Evolutionary conservation across 2,329 filamentous ascomycete species (phyloP).

Genomic region (Pyricularia sp.): DNA sequence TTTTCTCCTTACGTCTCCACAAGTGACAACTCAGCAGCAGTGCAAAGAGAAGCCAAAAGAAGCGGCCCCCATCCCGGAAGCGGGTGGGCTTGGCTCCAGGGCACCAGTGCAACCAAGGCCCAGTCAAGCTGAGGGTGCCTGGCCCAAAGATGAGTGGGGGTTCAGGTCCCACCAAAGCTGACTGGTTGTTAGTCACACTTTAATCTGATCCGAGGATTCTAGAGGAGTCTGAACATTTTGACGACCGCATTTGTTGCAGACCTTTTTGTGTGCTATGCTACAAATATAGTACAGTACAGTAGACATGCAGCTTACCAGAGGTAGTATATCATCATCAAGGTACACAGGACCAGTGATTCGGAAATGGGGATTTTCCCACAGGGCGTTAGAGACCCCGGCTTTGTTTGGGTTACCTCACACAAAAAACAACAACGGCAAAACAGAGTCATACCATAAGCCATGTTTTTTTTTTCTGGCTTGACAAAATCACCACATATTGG

Average conservation of each 20-base stretch:
- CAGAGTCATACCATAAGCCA: background rate
- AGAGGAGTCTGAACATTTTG: background rate
- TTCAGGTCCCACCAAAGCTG: background rate
- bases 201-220: background rate
- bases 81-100: background rate
- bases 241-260: background rate
- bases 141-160: too few species aligned
- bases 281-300: background rate
- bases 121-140: background rate
- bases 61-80: background rate
- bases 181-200: background rate
- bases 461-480: background rate
- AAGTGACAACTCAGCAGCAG: background rate
- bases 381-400: background rate
- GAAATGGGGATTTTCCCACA: background rate
- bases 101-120: background rate
- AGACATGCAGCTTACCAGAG: background rate
- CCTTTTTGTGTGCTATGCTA: background rate
- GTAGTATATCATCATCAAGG: background rate
- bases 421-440: background rate
- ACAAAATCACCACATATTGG: background rate
- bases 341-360: background rate
- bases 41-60: background rate
- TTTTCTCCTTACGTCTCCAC: background rate
- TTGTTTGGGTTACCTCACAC: background rate